Percentiles rank a stretch among this genome's conserved stretches.
Conservation (phyloP, 2,329 filamentous ascomycete species). For the Aspergillus quadrilineatus region DNA sequence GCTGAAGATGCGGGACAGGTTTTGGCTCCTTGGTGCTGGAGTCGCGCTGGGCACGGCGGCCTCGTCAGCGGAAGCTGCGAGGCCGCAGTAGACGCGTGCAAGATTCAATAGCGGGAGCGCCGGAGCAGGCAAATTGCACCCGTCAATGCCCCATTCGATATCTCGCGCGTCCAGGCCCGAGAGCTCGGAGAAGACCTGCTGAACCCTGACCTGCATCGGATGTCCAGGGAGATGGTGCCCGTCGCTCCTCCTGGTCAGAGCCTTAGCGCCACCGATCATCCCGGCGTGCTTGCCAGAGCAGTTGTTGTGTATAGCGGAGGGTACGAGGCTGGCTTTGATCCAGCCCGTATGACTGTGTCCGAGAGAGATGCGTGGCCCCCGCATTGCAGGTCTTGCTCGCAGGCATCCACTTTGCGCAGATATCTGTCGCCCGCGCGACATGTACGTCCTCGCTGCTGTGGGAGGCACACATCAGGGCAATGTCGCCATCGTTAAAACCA, state of each 20-base stretch:
- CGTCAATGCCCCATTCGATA: too few species aligned
- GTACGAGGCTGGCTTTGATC: slow-evolving; percentile 41
- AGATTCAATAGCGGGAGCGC: too few species aligned
- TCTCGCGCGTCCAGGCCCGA: too few species aligned
- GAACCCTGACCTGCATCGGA: slow-evolving; percentile 39
- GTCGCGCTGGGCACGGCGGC: too few species aligned
- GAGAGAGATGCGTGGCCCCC: slow-evolving; percentile 44
- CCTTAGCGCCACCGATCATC: slow-evolving; percentile 47
- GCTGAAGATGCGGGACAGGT: too few species aligned
- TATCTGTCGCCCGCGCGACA: slow-evolving; percentile 37
- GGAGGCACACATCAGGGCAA: slow-evolving; percentile 51
- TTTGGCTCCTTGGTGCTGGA: too few species aligned
- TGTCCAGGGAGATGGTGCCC: slow-evolving; percentile 40
- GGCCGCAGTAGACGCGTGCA: too few species aligned
- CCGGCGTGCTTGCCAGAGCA: slow-evolving; percentile 53
- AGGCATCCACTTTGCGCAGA: slow-evolving; percentile 38
- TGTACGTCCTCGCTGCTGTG: slow-evolving; percentile 49
- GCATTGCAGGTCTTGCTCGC: slow-evolving; percentile 43
- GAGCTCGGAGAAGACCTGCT: too few species aligned
- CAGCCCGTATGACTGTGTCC: slow-evolving; percentile 37
- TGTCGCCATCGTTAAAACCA: slow-evolving; percentile 42
- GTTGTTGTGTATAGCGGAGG: slow-evolving; percentile 45
- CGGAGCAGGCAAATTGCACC: too few species aligned
- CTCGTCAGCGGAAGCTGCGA: too few species aligned
- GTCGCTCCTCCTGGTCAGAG: slow-evolving; percentile 31